Base-by-base conservation (phyloP, 305 asterid species). In the Fraxinus paxiana region DNA sequence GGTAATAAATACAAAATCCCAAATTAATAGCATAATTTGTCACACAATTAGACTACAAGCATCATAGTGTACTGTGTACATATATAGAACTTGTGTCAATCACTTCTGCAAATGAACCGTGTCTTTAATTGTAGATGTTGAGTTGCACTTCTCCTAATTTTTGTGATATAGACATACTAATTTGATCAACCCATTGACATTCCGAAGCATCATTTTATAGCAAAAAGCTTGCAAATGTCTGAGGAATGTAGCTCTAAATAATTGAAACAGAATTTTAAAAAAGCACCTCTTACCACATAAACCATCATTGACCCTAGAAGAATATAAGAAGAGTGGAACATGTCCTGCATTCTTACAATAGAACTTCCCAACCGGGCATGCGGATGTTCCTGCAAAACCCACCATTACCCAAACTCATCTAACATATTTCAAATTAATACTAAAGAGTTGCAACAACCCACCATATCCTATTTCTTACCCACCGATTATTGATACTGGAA, bases 251-350 rank as follows among this genome's bases (percentile, higher is more conserved):
- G 72, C 72, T 28, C 72, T 65, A 22, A 3, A 10, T 65, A 9
- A 65, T 65, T 24, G 72, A 65, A 65, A 51, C 9, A 51, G 61
- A 48, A n/a, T 1, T 51, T 51, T 51, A n/a, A 51, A 51, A 51
- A 51, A 51, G 22, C 59, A 13, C n/a, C 0, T 73, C 87, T 80
- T 90, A 95, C 99, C 99, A 28, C 99, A 95, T 56, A 95, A 92
- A 22, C 97, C 98, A 81, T 95, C 99, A 82, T 94, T 94, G 80
- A 95, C 99, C 87, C 97, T 87, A 48, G 99, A 95, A 70, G 99
- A 94, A 84, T 84, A 92, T 82, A 95, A 22, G 48, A 84, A 67
- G 48, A 90, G 20, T 33, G 99, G 95, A 84, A 85, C 56, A 88
- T 95, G 98, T 6, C 99, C 99, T 17, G 91, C 87, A 86, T 95